A percentile compares a stretch with the other conserved stretches of the same genome.
These are phyloP conservation scores for Pugionium dolabratum DNA, from an alignment of 345 rosid species.

Conservation along the genomic window DNA sequence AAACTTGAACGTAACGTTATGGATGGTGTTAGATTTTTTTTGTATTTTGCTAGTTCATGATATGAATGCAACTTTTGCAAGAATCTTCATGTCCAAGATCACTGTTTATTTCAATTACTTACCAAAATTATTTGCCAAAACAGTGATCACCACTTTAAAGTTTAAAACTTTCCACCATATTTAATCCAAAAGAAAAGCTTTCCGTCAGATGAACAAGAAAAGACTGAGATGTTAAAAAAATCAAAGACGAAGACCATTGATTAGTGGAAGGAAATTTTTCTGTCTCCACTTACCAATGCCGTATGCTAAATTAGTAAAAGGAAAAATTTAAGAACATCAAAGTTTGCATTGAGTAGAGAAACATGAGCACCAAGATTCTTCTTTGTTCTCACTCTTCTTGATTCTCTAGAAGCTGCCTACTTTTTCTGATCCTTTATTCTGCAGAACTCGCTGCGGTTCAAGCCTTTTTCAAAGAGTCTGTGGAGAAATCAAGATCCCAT, in stretches of 20 bases:
- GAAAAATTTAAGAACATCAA: slow-evolving; percentile 2
- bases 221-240: background rate
- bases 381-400: background rate
- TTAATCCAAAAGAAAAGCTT: slow-evolving; percentile 7
- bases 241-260: slow-evolving; percentile 10
- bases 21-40: background rate
- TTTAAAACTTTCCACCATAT: background rate
- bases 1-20: background rate
- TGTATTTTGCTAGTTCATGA: slow-evolving; percentile 4
- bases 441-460: slow-evolving; percentile 8
- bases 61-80: slow-evolving; percentile 13
- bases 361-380: slow-evolving; percentile 2
- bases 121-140: background rate
- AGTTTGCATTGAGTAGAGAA: slow-evolving; percentile 1
- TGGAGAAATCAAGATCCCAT: slow-evolving; percentile 43
- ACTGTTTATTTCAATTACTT: background rate
- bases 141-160: background rate
- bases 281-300: slow-evolving; percentile 2
- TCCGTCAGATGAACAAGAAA: background rate
- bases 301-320: background rate
- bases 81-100: background rate
- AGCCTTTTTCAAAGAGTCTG: slow-evolving; percentile 32
- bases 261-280: background rate
- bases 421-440: slow-evolving; percentile 13
- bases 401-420: background rate